Evolutionary conservation across 768 basidiomycete genomes (phyloP).

Genomic region (Amanita inopinata): DNA sequence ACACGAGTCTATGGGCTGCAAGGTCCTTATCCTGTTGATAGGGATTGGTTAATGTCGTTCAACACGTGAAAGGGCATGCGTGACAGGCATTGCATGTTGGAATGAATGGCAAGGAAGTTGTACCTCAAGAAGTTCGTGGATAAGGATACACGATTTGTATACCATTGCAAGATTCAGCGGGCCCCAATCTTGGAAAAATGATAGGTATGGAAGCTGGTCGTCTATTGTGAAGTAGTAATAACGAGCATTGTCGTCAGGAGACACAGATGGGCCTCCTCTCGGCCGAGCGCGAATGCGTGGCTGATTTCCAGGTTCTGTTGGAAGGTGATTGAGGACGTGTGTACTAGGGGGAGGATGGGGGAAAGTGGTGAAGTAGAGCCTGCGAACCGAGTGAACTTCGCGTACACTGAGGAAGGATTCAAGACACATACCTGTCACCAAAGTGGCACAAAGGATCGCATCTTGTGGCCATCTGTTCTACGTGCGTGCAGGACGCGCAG

Average conservation of each 20-base stretch:
- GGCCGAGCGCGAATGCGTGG: constrained; percentile 57
- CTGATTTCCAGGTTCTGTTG: constrained; percentile 39
- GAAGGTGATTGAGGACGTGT: constrained; percentile 50
- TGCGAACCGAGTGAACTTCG: constrained; percentile 19
- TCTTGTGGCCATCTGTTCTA: constrained; percentile 30
- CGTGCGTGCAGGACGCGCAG: constrained; percentile 14
- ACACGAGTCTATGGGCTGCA: constrained; percentile 61
- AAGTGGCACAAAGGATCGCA: constrained; percentile 79
- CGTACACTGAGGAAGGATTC: constrained; percentile 11
- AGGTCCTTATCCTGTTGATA: constrained; percentile 61
- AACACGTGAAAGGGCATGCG: constrained; percentile 22
- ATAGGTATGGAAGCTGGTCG: constrained; percentile 84
- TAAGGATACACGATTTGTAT: constrained; percentile 85
- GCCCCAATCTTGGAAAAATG: constrained; percentile 94
- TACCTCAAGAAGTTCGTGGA: constrained; percentile 83
- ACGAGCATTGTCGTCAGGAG: constrained; percentile 64
- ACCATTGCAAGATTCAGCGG: constrained; percentile 90
- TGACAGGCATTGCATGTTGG: constrained; percentile 22
- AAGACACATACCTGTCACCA: constrained; percentile 52
- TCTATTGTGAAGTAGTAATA: constrained; percentile 93
- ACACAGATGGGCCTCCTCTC: constrained; percentile 47
- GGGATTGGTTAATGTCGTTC: constrained; percentile 8
- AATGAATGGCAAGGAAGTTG: constrained; percentile 16
- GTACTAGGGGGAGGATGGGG: constrained; percentile 64
- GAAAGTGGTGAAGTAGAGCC: constrained; percentile 88